Percentiles rank a stretch among this genome's conserved stretches.
These are phyloP conservation scores for Irpex sp. DNA, from an alignment of 1,284 basidiomycete species.

Conservation along the genomic window DNA sequence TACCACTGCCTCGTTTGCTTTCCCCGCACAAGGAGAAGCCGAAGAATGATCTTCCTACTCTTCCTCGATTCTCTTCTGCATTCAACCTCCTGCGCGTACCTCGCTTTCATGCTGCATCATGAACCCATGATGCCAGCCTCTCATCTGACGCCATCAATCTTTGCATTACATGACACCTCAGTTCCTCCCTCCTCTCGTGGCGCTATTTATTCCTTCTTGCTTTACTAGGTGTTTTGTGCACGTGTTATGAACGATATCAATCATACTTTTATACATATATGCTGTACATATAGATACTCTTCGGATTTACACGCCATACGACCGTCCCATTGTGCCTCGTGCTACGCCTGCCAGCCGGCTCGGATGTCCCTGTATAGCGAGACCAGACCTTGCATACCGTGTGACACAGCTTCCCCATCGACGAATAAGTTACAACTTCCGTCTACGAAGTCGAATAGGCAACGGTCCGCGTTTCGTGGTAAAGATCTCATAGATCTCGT, in stretches of 20 bases:
- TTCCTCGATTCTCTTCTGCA: constrained; percentile 10
- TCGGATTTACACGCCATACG: background rate
- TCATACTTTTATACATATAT: background rate
- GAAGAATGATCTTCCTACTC: background rate
- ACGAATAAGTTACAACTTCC: background rate
- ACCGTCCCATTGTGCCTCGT: background rate
- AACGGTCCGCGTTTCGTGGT: constrained; percentile 14
- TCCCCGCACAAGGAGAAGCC: background rate
- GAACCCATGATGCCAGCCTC: background rate
- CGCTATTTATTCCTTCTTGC: background rate
- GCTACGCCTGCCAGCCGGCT: background rate
- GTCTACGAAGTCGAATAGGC: constrained; percentile 5
- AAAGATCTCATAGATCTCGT: constrained; percentile 14
- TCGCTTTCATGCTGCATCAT: constrained; percentile 8
- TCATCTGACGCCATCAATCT: background rate
- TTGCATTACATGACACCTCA: background rate
- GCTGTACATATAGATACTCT: background rate
- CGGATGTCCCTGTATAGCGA: background rate
- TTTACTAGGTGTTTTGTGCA: background rate
- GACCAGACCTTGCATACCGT: background rate
- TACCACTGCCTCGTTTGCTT: background rate
- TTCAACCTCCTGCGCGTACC: constrained; percentile 15
- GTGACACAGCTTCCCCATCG: background rate
- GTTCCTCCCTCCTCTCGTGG: background rate
- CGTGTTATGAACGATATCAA: background rate